These are phyloP conservation scores for Saururus chinensis DNA, from an alignment of 164 flowering plant species.

Conservation along the genomic window DNA sequence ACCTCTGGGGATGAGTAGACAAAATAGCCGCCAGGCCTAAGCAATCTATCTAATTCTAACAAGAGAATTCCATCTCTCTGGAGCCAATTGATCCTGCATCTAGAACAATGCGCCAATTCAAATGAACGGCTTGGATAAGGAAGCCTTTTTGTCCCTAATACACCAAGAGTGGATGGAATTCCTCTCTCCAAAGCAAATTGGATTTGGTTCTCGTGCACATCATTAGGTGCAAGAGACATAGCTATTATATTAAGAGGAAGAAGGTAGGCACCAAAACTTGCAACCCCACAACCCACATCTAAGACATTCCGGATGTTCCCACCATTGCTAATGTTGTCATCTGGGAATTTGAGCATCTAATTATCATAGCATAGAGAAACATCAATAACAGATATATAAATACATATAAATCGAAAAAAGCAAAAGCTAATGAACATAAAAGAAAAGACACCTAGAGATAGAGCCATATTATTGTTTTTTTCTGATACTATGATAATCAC, in stretches of 20 bases:
- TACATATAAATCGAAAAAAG: too few species aligned
- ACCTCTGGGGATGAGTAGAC: conserved; percentile 86
- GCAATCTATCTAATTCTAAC: conserved; percentile 62
- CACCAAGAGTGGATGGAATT: conserved; percentile 66
- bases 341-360: conserved; percentile 79
- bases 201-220: conserved; percentile 75
- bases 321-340: conserved; percentile 56
- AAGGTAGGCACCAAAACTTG: conserved; percentile 82
- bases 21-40: conserved; percentile 79
- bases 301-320: conserved; percentile 63
- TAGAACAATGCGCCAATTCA: conserved; percentile 72
- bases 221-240: conserved; percentile 78
- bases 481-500: too few species aligned
- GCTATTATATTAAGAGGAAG: conserved; percentile 49
- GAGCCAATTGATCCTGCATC: conserved; percentile 85
- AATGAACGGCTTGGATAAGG: conserved; percentile 79
- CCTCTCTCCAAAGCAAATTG: conserved; percentile 78
- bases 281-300: conserved; percentile 84
- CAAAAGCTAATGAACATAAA: too few species aligned
- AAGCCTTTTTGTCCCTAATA: conserved; percentile 64
- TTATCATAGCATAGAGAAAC: not conserved
- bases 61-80: conserved; percentile 71
- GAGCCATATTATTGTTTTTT: too few species aligned
- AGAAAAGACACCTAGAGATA: too few species aligned
- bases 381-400: not conserved